Evolutionary conservation across 495 filamentous ascomycete genomes (phyloP).

Genomic region (Lasiosphaeria hispida): DNA sequence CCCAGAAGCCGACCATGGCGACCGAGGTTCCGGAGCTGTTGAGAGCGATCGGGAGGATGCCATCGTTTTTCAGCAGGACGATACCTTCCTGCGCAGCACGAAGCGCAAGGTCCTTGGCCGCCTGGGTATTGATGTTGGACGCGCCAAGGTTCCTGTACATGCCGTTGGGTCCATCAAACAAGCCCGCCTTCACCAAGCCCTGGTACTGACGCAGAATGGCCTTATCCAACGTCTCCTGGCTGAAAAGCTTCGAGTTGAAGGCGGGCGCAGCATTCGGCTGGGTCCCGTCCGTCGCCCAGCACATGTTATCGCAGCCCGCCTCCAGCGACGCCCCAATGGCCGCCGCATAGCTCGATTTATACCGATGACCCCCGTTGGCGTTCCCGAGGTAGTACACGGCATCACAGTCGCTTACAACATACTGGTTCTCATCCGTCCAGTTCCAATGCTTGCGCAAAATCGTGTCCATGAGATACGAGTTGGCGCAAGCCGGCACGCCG

Average conservation of each 20-base stretch:
- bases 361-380: constrained; percentile 21
- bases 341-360: constrained; percentile 32
- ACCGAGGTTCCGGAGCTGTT: constrained; percentile 18
- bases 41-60: constrained; percentile 27
- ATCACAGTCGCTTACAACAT: constrained; percentile 45
- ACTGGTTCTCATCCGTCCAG: constrained; percentile 42
- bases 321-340: constrained; percentile 24
- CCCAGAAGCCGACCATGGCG: constrained; percentile 42
- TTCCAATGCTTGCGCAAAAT: constrained; percentile 48
- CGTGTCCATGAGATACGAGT: constrained; percentile 38
- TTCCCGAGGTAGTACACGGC: constrained; percentile 29
- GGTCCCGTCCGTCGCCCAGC: constrained; percentile 27
- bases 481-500: constrained; percentile 45
- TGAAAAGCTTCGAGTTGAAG: constrained; percentile 12
- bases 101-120: constrained; percentile 28
- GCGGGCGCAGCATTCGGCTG: constrained; percentile 18
- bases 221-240: constrained; percentile 14
- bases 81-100: constrained; percentile 31
- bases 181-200: constrained; percentile 43
- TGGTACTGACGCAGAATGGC: constrained; percentile 29
- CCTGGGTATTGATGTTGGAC: constrained; percentile 17
- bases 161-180: constrained; percentile 14
- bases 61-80: constrained; percentile 34
- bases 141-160: constrained; percentile 13
- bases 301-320: constrained; percentile 25